Evolutionary conservation across 768 basidiomycete genomes (phyloP).

Genomic region (Macrolepiota albuminosa): DNA sequence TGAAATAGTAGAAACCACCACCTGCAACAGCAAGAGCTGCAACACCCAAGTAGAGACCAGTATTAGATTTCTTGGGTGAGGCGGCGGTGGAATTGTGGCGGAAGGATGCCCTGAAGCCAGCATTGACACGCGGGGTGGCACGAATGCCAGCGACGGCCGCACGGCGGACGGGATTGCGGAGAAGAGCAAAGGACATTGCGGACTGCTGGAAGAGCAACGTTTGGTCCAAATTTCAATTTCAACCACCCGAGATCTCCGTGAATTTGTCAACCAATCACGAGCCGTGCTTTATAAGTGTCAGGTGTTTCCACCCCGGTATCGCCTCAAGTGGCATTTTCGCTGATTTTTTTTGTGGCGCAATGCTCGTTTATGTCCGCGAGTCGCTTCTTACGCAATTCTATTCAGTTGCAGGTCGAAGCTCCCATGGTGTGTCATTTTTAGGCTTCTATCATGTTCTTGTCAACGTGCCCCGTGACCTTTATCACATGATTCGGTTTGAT

Average conservation of each 20-base stretch:
- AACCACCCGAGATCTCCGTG: conserved; percentile 2
- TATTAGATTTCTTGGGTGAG: conserved; percentile 45
- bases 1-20: conserved; percentile 62
- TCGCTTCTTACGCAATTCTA: not conserved
- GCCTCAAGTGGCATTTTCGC: not conserved
- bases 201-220: conserved; percentile 10
- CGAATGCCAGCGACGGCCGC: conserved; percentile 30
- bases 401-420: not conserved
- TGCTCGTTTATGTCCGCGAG: not conserved
- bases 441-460: not conserved
- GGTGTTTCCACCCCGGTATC: not conserved
- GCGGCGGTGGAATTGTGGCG: conserved; percentile 58
- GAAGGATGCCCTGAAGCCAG: conserved; percentile 38
- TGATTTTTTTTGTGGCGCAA: conserved; percentile 3
- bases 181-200: conserved; percentile 53
- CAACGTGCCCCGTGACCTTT: not conserved
- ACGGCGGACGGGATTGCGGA: conserved; percentile 49
- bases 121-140: conserved; percentile 17
- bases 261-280: conserved; percentile 20
- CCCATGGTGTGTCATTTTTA: conserved; percentile 2
- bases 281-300: conserved; percentile 11
- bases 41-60: conserved; percentile 53
- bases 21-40: conserved; percentile 55
- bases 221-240: conserved; percentile 13
- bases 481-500: not conserved